Evolutionary conservation across 192 early-diverging fungal genomes (phyloP), one percentile per base, ranked within the genome.

Genomic region (Umbelopsis ramanniana): DNA sequence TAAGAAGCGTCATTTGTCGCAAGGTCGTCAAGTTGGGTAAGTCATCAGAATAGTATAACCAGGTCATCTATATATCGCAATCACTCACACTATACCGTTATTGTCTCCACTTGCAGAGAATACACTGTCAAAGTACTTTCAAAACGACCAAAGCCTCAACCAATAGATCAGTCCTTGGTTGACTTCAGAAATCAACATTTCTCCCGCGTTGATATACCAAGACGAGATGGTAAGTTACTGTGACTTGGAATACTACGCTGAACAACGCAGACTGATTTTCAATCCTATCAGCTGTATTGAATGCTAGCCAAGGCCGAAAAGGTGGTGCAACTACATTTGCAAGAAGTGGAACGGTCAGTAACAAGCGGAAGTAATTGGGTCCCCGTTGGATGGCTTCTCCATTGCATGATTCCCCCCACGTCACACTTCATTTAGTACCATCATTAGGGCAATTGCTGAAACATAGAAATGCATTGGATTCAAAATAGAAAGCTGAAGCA

Each of bases 71-170:
- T 43, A 3, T 3, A 29, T 29, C 29, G 29, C 29, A 29, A 29
- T 29, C 1, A 29, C 1, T 29, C 1, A 29, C 29, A 3, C 29
- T n/a, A n/a, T n/a, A n/a, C n/a, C 1, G 29, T 1, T 29, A 29
- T 29, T 29, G 29, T 9, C 14, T 53, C 12, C 53, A 50, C 40
- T 7, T 50, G 5, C 54, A 75, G 79, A 17, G 75, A 76, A 48
- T 81, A 76, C 48, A 77, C 79, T 7, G 79, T 81, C 38, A 74
- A 71, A 40, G 75, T 81, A 2, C 33, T 81, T 6, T 72, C 71
- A 26, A 68, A 76, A 8, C 75, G 73, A 23, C 73, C 79, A 45
- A 48, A 46, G 2, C 54, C 67, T 26, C 70, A 71, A 46, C 55
- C 52, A 4, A 52, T 52, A 2, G 73, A 74, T 23, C 37, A 33